Percentiles rank a stretch among this genome's conserved stretches.
Evolutionary conservation across 352 stramenopile genomes (phyloP).

Genomic region (Vaucheria bursata): DNA sequence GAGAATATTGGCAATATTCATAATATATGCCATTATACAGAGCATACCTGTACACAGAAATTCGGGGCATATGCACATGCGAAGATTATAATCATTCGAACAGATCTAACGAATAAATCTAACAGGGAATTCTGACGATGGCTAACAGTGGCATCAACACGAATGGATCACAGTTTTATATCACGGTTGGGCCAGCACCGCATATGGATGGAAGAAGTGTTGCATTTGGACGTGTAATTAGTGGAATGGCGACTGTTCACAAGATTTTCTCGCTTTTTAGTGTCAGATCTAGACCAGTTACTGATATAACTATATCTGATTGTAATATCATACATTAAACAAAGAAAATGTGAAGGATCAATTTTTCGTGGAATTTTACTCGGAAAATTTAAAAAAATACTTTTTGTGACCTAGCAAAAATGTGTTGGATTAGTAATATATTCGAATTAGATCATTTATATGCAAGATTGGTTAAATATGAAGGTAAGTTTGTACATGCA

Average conservation of each 20-base stretch:
- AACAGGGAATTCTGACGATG: constrained; percentile 82
- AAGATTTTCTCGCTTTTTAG: constrained; percentile 88
- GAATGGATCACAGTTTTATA: constrained; percentile 95
- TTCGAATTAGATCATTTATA: too few species aligned
- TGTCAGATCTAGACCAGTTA: constrained; percentile 77
- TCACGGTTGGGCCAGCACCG: constrained; percentile 70
- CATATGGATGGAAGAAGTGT: constrained; percentile 96
- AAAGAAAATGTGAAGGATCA: too few species aligned
- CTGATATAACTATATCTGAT: constrained; percentile 82
- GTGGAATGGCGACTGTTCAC: constrained; percentile 92
- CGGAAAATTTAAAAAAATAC: too few species aligned
- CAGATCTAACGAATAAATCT: background rate
- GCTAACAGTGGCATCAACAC: constrained; percentile 87
- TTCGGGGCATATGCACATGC: too few species aligned
- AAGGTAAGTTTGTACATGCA: too few species aligned
- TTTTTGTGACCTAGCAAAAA: too few species aligned
- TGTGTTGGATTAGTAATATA: too few species aligned
- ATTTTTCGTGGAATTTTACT: too few species aligned
- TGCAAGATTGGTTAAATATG: too few species aligned
- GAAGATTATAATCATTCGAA: background rate
- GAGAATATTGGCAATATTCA: too few species aligned
- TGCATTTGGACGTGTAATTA: constrained; percentile 84
- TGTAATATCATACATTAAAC: constrained; percentile 59
- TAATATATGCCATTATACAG: too few species aligned
- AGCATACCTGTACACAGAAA: too few species aligned